A percentile compares a stretch with the other conserved stretches of the same genome.
Evolutionary conservation across 768 basidiomycete species (phyloP).

Genomic region (Cantharellus cinnabarinus): DNA sequence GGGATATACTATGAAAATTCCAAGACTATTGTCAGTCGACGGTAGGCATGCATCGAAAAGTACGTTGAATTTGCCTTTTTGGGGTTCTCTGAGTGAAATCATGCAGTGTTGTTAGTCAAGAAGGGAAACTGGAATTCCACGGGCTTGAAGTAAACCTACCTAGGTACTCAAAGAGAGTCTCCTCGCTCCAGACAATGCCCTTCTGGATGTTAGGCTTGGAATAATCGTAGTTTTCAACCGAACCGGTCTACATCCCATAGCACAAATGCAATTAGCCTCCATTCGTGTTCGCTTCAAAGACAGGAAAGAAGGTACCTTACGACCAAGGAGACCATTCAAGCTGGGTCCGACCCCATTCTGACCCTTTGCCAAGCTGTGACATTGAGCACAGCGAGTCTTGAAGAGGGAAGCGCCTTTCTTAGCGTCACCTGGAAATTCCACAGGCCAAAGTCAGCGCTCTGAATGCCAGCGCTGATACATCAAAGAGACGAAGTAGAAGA

Average conservation of each 20-base stretch:
- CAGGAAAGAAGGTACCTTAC: constrained; percentile 21
- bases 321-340: constrained; percentile 76
- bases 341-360: constrained; percentile 87
- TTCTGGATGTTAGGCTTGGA: constrained; percentile 93
- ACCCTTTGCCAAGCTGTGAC: constrained; percentile 70
- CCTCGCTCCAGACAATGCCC: constrained; percentile 66
- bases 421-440: constrained; percentile 44
- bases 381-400: constrained; percentile 90
- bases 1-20: constrained; percentile 54
- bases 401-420: constrained; percentile 83
- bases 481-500: not conserved
- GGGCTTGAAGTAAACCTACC: constrained; percentile 6
- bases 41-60: not conserved
- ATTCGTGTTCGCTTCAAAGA: not conserved
- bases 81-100: constrained; percentile 46
- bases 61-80: constrained; percentile 51
- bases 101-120: no score
- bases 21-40: not conserved
- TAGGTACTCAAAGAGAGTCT: constrained; percentile 87
- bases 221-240: constrained; percentile 72
- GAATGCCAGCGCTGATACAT: not conserved
- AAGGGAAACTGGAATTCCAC: constrained; percentile 8
- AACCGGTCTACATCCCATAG: constrained; percentile 36
- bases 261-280: not conserved
- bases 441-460: not conserved